phyloP scores from a whole-genome alignment of 1,284 basidiomycete species.

The Austroboletus novae-zelandiae region DNA sequence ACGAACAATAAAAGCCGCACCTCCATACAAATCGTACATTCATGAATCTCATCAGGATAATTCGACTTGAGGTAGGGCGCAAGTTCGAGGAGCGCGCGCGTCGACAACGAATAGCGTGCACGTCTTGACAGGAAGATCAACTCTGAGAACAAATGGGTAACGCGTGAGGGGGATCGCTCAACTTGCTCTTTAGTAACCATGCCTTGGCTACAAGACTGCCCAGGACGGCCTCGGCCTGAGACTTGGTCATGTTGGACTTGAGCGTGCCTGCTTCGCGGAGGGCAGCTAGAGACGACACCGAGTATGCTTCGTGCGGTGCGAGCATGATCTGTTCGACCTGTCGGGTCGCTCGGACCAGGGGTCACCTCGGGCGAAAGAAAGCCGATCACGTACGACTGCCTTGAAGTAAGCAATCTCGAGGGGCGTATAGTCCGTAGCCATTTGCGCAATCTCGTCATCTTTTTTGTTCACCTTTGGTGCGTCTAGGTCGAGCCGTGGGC shows the following conservation, averaged over 20 bases:
- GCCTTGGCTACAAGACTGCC: constrained; percentile 79
- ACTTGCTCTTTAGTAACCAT: constrained; percentile 79
- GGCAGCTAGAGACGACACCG: constrained; percentile 73
- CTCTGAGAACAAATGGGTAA: not conserved
- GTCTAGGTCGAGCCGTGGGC: not conserved
- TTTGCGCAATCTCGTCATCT: constrained; percentile 74
- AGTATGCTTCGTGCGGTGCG: constrained; percentile 70
- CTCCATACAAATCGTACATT: constrained; percentile 76
- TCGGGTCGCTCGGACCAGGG: constrained; percentile 1
- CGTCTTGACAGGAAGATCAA: constrained; percentile 38
- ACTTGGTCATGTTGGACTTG: constrained; percentile 69
- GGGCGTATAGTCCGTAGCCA: constrained; percentile 78
- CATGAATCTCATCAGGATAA: constrained; percentile 68
- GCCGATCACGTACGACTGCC: constrained; percentile 64
- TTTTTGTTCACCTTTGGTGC: constrained; percentile 66
- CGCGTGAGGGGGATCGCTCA: constrained; percentile 28
- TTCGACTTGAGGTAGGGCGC: constrained; percentile 69
- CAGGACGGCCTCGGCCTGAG: constrained; percentile 71
- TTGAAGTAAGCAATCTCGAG: constrained; percentile 81
- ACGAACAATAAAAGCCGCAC: constrained; percentile 34
- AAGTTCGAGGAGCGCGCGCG: constrained; percentile 75
- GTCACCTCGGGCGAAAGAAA: not conserved
- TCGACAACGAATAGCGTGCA: constrained; percentile 76
- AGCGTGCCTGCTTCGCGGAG: constrained; percentile 65
- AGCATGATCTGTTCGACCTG: constrained; percentile 88